These are phyloP conservation scores for Chionographis japonica DNA, from an alignment of 106 monocot species.

Conservation along the genomic window DNA sequence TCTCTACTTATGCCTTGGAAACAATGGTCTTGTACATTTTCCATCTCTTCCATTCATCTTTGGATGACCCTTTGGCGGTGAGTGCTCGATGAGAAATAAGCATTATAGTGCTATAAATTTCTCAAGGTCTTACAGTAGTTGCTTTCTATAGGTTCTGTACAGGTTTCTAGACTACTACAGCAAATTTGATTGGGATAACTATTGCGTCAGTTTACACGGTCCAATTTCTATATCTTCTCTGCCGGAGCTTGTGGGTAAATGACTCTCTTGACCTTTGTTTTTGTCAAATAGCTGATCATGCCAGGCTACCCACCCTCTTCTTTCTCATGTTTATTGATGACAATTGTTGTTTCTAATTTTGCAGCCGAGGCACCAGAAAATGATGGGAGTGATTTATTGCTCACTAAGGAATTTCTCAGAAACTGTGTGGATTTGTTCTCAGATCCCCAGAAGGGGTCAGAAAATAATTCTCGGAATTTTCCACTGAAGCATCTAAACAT, in stretches of 20 bases:
- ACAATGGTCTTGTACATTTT: constrained; percentile 86
- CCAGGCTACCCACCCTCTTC: not conserved
- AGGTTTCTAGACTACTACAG: constrained; percentile 85
- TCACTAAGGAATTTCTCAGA: constrained; percentile 66
- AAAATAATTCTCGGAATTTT: constrained; percentile 37
- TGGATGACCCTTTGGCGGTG: constrained; percentile 78
- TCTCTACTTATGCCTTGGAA: constrained; percentile 96
- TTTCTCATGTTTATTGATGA: not conserved
- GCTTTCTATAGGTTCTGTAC: constrained; percentile 63
- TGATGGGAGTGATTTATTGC: constrained; percentile 43
- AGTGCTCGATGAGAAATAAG: constrained; percentile 7
- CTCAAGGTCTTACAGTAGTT: constrained; percentile 3
- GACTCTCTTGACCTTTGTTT: not conserved
- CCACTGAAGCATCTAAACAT: constrained; percentile 63
- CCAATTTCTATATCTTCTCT: constrained; percentile 59
- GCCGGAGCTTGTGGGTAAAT: constrained; percentile 57
- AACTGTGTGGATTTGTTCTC: constrained; percentile 37
- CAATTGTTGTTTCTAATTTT: constrained; percentile 1
- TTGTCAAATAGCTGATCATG: not conserved
- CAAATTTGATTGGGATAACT: constrained; percentile 82
- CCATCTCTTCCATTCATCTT: constrained; percentile 68
- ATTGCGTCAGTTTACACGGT: constrained; percentile 70
- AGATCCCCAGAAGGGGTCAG: constrained; percentile 27
- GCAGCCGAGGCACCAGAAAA: constrained; percentile 58
- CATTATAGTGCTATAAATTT: not conserved